Base-by-base conservation (phyloP, 2,329 filamentous ascomycete species). In the Decorospora gaudefroyi region DNA sequence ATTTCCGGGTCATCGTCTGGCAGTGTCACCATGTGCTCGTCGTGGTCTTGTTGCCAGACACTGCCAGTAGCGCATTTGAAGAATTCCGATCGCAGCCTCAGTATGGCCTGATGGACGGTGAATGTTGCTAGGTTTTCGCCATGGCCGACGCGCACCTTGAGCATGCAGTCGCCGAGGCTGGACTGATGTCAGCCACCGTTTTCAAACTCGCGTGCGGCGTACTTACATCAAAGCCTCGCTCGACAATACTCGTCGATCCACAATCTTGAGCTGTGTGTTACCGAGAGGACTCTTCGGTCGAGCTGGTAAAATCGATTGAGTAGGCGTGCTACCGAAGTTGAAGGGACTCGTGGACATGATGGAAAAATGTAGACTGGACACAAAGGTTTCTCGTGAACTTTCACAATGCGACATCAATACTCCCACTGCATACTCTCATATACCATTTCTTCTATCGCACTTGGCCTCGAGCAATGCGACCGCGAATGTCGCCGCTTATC, bases 1-100 rank as follows among this genome's bases (percentile, higher is more conserved):
- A 33, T 28, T 2, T 46, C 37, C 2, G 46, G 46, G 12, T 41
- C 18, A 10, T 32, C 19, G 4, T 32, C 28, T 12, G 27, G 29
- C 21, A 10, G 10, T 6, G 21, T 23, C 21, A 23, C 21, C 21
- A 23, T 6, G 21, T 23, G 21, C 21, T 23, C 21, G 6, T 23
- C 21, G 6, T 23, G 6, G 10, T 23, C 6, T 23, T 23, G 21
- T 10, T 23, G 21, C 21, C 21, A 23, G 6, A 23, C 21, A 23
- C 21, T 23, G 21, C 21, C 21, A 23, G 21, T 10, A 10, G 21
- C 21, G 21, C 21, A 10, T 10, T 23, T 23, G 21, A 23, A 23
- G 10, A 23, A 23, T 10, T 23, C 6, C 10, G 21, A 23, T 23
- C 21, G 6, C 10, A 10, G 21, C 6, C 6, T 10, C 6, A 23